Evolutionary conservation across 140 eudicot species (phyloP).

Genomic region (Stevia rebaudiana): DNA sequence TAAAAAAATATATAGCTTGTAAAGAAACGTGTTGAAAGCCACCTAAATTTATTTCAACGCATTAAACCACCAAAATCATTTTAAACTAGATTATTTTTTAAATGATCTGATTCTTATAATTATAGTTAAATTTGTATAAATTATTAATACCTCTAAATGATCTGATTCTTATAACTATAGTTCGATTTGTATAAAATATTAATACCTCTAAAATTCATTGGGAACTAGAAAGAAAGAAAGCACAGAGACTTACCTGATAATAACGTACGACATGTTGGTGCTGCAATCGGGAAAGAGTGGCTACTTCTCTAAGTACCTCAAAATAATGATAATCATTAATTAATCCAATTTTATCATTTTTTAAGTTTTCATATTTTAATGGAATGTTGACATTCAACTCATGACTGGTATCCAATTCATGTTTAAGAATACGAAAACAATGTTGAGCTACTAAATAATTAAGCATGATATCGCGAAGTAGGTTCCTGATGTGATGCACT

Average conservation of each 20-base stretch:
- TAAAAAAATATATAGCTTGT: neutral
- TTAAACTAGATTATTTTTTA: neutral
- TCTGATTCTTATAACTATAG: neutral
- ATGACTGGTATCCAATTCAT: neutral
- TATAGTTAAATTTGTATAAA: too few species aligned
- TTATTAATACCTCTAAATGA: too few species aligned
- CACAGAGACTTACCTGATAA: constrained; percentile 60
- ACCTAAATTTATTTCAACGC: neutral
- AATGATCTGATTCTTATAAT: neutral
- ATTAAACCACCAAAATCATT: neutral
- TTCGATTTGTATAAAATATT: too few species aligned
- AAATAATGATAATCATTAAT: constrained; percentile 16
- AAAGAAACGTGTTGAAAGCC: neutral
- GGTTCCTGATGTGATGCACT: neutral
- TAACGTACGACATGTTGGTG: constrained; percentile 97
- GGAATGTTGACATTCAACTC: constrained; percentile 6
- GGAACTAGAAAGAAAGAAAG: neutral
- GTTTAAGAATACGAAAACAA: neutral
- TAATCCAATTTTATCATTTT: neutral
- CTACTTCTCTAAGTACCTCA: constrained; percentile 76
- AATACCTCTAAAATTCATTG: neutral
- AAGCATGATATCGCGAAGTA: constrained; percentile 5
- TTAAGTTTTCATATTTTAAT: neutral
- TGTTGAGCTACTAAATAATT: constrained; percentile 1
- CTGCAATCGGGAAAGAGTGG: constrained; percentile 94